These are phyloP conservation scores for Cylindrotheca closterium DNA, from an alignment of 108 stramenopile species.

Conservation along the genomic window DNA sequence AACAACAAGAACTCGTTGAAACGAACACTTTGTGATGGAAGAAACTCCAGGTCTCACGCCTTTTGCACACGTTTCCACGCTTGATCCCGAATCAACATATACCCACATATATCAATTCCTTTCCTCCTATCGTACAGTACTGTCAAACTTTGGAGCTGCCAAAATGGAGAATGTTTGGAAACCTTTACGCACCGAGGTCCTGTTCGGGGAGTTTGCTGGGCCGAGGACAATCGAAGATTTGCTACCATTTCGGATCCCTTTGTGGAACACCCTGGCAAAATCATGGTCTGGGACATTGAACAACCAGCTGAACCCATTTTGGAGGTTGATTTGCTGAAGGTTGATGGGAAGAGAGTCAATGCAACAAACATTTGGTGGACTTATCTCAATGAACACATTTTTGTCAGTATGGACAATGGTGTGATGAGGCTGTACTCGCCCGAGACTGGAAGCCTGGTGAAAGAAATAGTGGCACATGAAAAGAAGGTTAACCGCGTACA, in stretches of 20 bases:
- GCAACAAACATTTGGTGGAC: constrained; percentile 91
- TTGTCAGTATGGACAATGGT: constrained; percentile 95
- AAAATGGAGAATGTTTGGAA: constrained; percentile 87
- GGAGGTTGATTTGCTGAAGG: constrained; percentile 88
- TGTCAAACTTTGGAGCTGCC: constrained; percentile 87
- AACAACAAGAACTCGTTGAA: background rate
- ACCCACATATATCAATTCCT: no score
- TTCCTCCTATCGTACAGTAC: constrained; percentile 17
- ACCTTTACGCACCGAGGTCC: constrained; percentile 91
- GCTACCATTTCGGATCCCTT: constrained; percentile 97
- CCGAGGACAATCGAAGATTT: constrained; percentile 92
- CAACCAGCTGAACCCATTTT: constrained; percentile 56
- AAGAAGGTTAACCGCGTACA: constrained; percentile 92
- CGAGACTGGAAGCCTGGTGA: constrained; percentile 76
- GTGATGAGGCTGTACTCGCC: constrained; percentile 89
- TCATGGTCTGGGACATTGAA: constrained; percentile 88
- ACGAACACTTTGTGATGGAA: no score
- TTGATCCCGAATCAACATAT: no score
- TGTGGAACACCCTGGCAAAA: constrained; percentile 88
- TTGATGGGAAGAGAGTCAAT: constrained; percentile 68
- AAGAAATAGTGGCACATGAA: constrained; percentile 80
- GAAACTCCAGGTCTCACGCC: no score
- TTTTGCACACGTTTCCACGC: no score
- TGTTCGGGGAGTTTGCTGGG: constrained; percentile 89
- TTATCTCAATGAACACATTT: constrained; percentile 86